phyloP scores from a whole-genome alignment of 192 early-diverging fungal species.

The Podila horticola region DNA sequence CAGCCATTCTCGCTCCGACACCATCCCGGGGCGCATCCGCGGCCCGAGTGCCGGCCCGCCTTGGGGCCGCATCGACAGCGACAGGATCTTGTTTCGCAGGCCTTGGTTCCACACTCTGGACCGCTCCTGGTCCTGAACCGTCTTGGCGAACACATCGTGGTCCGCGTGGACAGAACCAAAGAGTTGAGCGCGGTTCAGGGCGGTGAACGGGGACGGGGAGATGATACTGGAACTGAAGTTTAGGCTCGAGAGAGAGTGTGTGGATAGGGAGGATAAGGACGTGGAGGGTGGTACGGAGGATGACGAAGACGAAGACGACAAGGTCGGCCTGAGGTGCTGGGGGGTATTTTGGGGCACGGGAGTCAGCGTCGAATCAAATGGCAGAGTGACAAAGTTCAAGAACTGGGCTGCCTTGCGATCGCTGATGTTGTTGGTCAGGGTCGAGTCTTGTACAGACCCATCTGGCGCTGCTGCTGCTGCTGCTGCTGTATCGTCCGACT shows the following conservation, averaged over 20 bases:
- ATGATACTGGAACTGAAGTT: neutral
- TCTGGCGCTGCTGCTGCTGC: conserved; percentile 4
- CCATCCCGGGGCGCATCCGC: conserved; percentile 28
- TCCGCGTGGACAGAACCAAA: neutral
- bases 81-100: conserved; percentile 39
- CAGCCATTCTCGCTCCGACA: conserved; percentile 39
- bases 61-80: conserved; percentile 39
- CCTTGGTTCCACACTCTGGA: conserved; percentile 27
- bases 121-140: conserved; percentile 32
- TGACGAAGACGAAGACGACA: neutral
- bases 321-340: neutral
- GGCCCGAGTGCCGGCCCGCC: conserved; percentile 43
- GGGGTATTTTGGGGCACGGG: neutral
- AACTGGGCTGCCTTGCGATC: conserved; percentile 4
- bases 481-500: neutral
- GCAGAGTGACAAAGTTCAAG: conserved; percentile 35
- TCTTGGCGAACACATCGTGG: conserved; percentile 13
- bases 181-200: neutral
- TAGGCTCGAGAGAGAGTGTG: neutral
- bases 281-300: neutral
- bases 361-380: conserved; percentile 16
- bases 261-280: conserved; percentile 3
- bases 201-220: neutral
- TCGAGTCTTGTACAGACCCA: neutral
- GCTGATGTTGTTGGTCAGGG: neutral